A percentile compares a stretch with the other conserved stretches of the same genome.
phyloP scores from a whole-genome alignment of 805 yeast species.

The Scheffersomyces ergatensis region DNA sequence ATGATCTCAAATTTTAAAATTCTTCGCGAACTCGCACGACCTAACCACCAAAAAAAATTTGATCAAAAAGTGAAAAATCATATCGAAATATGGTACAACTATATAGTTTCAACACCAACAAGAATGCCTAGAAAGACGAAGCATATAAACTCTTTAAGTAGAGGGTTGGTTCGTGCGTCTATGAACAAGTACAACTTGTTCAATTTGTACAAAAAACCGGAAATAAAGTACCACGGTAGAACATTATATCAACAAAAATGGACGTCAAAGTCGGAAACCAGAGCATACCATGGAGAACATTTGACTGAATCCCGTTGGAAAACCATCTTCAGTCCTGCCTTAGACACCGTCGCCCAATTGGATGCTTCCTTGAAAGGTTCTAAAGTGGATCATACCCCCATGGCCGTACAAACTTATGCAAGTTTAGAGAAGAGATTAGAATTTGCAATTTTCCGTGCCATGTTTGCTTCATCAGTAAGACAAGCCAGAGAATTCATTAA shows the following conservation, averaged over 20 bases:
- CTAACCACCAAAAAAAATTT: no score
- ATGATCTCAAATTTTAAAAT: not conserved
- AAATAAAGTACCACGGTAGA: constrained; percentile 50
- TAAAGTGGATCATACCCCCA: constrained; percentile 64
- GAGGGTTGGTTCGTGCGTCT: constrained; percentile 81
- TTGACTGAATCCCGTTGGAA: constrained; percentile 83
- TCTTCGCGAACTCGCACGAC: no score
- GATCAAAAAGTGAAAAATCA: no score
- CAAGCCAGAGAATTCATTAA: constrained; percentile 89
- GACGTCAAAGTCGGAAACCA: constrained; percentile 84
- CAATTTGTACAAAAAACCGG: constrained; percentile 76
- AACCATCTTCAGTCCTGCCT: constrained; percentile 61
- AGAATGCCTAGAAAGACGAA: constrained; percentile 63
- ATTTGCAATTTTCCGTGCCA: constrained; percentile 82
- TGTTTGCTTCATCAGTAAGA: constrained; percentile 91
- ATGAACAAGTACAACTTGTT: constrained; percentile 90
- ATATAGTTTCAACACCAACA: no score
- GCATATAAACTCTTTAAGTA: constrained; percentile 53
- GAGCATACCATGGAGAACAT: constrained; percentile 95
- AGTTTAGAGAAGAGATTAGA: constrained; percentile 86
- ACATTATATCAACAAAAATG: constrained; percentile 91
- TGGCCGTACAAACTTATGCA: constrained; percentile 85
- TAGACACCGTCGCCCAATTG: constrained; percentile 84
- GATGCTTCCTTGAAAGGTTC: constrained; percentile 74
- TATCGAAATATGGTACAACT: no score